These are phyloP conservation scores for Naganishia randhawae DNA, from an alignment of 768 basidiomycete species.

Conservation along the genomic window DNA sequence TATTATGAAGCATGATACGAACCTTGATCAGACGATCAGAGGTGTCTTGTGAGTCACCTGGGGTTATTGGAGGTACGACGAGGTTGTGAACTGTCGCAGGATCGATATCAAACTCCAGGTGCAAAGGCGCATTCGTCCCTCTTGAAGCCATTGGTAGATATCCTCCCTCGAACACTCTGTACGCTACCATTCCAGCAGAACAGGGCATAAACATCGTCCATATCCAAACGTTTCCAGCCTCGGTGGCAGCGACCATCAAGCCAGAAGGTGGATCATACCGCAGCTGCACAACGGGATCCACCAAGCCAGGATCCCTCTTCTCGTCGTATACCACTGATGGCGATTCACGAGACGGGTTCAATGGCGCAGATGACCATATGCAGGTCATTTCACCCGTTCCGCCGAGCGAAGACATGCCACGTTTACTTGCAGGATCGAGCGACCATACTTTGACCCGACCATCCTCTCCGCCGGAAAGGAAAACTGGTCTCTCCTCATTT, in stretches of 20 bases:
- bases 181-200: conserved; percentile 6
- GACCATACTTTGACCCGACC: conserved; percentile 45
- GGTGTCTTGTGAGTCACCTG: background rate
- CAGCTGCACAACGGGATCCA: conserved; percentile 36
- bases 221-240: conserved; percentile 41
- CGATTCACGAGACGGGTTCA: conserved; percentile 26
- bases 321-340: conserved; percentile 25
- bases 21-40: background rate
- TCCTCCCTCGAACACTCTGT: conserved; percentile 10
- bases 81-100: background rate
- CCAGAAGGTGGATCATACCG: conserved; percentile 34
- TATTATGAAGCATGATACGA: conserved; percentile 14
- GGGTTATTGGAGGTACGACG: background rate
- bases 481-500: conserved; percentile 5
- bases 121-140: background rate
- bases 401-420: conserved; percentile 5
- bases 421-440: conserved; percentile 21
- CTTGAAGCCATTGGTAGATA: background rate
- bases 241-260: conserved; percentile 39
- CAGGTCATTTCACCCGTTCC: conserved; percentile 7
- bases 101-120: conserved; percentile 21
- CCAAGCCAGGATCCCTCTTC: conserved; percentile 9
- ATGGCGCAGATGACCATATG: conserved; percentile 16
- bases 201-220: conserved; percentile 30
- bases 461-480: conserved; percentile 42